phyloP scores from a whole-genome alignment of 306 rosid genomes.

The Hippophae rhamnoides region DNA sequence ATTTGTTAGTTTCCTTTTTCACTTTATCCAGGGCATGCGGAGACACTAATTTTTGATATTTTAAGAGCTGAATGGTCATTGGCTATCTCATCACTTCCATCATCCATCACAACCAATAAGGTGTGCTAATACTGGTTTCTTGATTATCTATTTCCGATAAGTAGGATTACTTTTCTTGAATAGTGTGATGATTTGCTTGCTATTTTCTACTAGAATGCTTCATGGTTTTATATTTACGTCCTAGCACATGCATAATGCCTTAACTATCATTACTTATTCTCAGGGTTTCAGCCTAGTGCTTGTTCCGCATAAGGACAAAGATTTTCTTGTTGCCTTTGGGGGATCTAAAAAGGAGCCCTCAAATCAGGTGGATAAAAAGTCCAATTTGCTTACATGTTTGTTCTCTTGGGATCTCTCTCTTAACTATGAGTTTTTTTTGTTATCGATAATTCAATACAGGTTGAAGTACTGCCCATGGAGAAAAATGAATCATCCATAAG shows the following conservation, averaged over 20 bases:
- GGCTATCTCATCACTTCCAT: constrained; percentile 48
- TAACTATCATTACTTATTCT: constrained; percentile 2
- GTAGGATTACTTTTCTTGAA: background rate
- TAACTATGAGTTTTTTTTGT: background rate
- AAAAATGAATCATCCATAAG: constrained; percentile 44
- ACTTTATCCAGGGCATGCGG: constrained; percentile 57
- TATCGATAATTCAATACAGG: constrained; percentile 21
- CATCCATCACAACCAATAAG: constrained; percentile 75
- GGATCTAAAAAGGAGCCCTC: constrained; percentile 85
- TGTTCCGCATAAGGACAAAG: constrained; percentile 78
- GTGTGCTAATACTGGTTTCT: constrained; percentile 15
- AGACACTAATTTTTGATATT: constrained; percentile 79
- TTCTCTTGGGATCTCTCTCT: background rate
- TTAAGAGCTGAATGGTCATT: constrained; percentile 68
- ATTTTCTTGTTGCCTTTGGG: constrained; percentile 92
- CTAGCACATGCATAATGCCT: background rate
- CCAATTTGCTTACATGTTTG: constrained; percentile 5
- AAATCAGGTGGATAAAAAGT: constrained; percentile 55
- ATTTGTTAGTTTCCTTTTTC: background rate
- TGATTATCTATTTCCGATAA: constrained; percentile 1
- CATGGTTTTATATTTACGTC: background rate
- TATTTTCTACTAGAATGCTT: background rate
- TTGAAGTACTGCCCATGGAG: constrained; percentile 71
- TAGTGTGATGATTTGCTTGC: background rate
- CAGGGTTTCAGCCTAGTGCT: constrained; percentile 88